Evolutionary conservation across 495 filamentous ascomycete species (phyloP), one percentile per base, ranked within the genome.

Genomic region (Lasiosphaeria miniovina): DNA sequence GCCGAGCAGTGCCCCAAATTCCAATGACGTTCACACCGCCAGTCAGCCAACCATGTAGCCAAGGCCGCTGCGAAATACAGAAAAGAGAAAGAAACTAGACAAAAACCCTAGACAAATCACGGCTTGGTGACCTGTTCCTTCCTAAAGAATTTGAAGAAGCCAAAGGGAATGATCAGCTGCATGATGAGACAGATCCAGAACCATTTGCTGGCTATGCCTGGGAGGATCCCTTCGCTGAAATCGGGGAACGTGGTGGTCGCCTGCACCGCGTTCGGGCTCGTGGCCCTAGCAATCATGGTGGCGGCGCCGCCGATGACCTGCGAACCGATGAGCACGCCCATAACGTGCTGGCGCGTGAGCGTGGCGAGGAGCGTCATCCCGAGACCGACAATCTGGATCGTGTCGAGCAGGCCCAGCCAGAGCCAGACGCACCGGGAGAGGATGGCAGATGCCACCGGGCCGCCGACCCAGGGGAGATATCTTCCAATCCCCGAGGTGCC

Each of bases 121-220:
- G 85, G 85, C 74, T 88, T 88, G 40, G 75, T 80, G 51, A 87
- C 76, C 65, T 87, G 85, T 67, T 87, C 85, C 71, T 84, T 86
- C 41, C 85, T 75, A 75, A 87, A 88, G 71, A 86, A 87, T 61
- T 78, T 69, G 17, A 84, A 76, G 65, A 84, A 88, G 7, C 85
- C 85, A 51, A 81, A 69, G 65, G 83, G 86, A 55, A 89, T 80
- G 35, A 78, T 62, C 31, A 85, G 58, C 65, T 90, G 87, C 55
- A 80, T 72, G 1, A 79, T 46, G 3, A 89, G 58, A 14, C 77
- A 80, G 56, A 87, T 65, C 85, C 86, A 90, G 65, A 89, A 90
- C 75, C 79, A 80, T 6, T 77, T 72, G 54, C 82, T 80, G 3
- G 65, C 74, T 49, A 88, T 55, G 2, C 83, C 78, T 10, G 72